Percentiles rank a stretch among this genome's conserved stretches.
These are phyloP conservation scores for Flaveria sonorensis DNA, from an alignment of 129 eudicot genomes.

Conservation along the genomic window DNA sequence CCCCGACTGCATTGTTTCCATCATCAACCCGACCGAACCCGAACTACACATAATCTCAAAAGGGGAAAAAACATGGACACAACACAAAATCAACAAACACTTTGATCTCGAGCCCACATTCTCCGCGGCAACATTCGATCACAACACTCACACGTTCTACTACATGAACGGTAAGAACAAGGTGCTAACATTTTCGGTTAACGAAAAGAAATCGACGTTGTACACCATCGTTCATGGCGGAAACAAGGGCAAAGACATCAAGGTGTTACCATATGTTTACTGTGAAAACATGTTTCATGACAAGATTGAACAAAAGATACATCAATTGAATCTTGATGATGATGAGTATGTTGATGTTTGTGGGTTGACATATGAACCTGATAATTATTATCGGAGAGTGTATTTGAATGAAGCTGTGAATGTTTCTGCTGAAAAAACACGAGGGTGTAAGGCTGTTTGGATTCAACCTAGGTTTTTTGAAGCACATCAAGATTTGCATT, in stretches of 20 bases:
- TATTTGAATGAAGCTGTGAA: neutral
- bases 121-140: slow-evolving; percentile 22
- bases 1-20: slow-evolving; percentile 22
- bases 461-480: slow-evolving; percentile 37
- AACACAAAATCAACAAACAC: neutral
- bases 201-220: neutral
- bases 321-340: slow-evolving; percentile 16
- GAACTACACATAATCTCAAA: slow-evolving; percentile 33
- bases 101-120: neutral
- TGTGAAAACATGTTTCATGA: neutral
- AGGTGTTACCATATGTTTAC: neutral
- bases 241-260: too few species aligned
- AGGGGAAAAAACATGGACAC: slow-evolving; percentile 35
- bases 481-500: slow-evolving; percentile 22
- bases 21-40: slow-evolving; percentile 14
- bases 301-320: neutral
- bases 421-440: neutral
- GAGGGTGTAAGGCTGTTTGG: slow-evolving; percentile 29
- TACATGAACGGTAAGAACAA: neutral
- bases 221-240: neutral
- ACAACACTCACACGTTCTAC: slow-evolving; percentile 7
- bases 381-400: neutral
- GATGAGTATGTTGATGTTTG: slow-evolving; percentile 38
- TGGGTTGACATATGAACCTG: slow-evolving; percentile 20
- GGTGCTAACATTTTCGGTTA: slow-evolving; percentile 19